Base-by-base conservation (phyloP, 176 grass and related monocot species). In the Hyparrhenia diplandra region DNA sequence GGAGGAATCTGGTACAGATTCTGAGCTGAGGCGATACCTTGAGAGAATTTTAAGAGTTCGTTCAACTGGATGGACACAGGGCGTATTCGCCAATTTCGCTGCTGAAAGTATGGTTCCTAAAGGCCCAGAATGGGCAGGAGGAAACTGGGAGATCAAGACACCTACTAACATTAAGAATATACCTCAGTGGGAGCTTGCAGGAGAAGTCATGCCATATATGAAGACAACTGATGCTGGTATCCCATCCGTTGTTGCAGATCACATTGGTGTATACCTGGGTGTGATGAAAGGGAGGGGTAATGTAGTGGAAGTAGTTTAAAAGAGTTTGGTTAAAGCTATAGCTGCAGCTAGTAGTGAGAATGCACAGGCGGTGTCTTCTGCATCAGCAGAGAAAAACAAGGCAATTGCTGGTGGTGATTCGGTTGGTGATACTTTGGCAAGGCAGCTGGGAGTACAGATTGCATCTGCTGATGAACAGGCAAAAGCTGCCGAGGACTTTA, bases 121-220 rank as follows among this genome's bases (percentile, higher is more conserved):
- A 87, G 92, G 96, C 31, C 92, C 90, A 30, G 96, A 98, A 79
- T 98, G 96, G 92, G 96, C 89, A 16, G 96, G 96, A 58, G 96
- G 96, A 73, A 95, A 98, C 90, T 98, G 96, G 96, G 96, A 93
- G n/a, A 95, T 98, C 82, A 93, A 91, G 86, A 98, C 96, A 84
- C 90, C 88, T 81, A 88, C 83, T 36, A 91, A 67, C 74, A 89
- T 85, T 43, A 95, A 98, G 87, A 85, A 80, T 69, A 93, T 95
- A 82, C 92, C 92, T 87, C 92, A 94, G 54, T 98, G 96, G 96
- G 96, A 98, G 80, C 89, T 98, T 81, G 90, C 96, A 20, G 92
- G 88, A 13, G 96, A 95, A 85, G 92, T 98, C 73, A 93, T 98
- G 96, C 96, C 96, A 8, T 98, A 98, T 84, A 98, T 98, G 96